phyloP scores from a whole-genome alignment of 2,329 filamentous ascomycete genomes.

The Tolypocladium ophioglossoides region DNA sequence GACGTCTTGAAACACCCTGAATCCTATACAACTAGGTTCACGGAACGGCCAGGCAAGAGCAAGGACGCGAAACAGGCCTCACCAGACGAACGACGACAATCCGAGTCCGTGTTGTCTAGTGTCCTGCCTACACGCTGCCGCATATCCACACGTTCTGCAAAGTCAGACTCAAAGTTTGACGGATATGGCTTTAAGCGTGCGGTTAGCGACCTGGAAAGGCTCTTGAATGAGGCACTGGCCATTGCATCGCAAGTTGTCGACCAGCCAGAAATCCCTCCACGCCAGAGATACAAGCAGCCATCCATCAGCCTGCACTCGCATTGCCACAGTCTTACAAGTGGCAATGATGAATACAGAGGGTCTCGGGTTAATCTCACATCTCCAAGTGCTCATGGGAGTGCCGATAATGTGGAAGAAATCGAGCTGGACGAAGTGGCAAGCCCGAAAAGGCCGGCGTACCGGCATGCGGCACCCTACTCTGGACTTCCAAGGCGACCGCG shows the following conservation, averaged over 20 bases:
- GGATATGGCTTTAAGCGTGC: conserved; percentile 21
- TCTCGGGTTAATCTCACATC: conserved; percentile 2
- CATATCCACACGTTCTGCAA: conserved; percentile 9
- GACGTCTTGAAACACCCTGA: conserved; percentile 17
- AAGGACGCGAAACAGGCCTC: conserved; percentile 4
- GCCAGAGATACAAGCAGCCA: conserved; percentile 5
- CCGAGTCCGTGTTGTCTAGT: conserved; percentile 11
- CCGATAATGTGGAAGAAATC: conserved; percentile 2
- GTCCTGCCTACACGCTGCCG: conserved; percentile 8
- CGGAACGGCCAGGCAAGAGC: conserved; percentile 12
- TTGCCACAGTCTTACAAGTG: conserved; percentile 1
- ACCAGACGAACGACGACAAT: conserved; percentile 9
- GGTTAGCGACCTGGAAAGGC: conserved; percentile 32
- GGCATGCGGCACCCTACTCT: conserved; percentile 16
- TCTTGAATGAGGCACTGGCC: conserved; percentile 34
- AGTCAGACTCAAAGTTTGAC: conserved; percentile 14
- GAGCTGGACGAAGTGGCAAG: conserved; percentile 1
- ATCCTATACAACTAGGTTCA: conserved; percentile 15
- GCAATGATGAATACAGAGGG: neutral
- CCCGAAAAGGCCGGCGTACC: conserved; percentile 7
- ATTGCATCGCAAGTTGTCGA: conserved; percentile 30
- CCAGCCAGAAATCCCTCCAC: conserved; percentile 12
- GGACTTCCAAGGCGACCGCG: conserved; percentile 11
- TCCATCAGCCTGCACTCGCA: conserved; percentile 6
- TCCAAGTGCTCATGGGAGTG: conserved; percentile 4